Percentiles rank a stretch among this genome's conserved stretches.
phyloP scores from a whole-genome alignment of 164 flowering plant species.

The Dillenia suffruticosa region DNA sequence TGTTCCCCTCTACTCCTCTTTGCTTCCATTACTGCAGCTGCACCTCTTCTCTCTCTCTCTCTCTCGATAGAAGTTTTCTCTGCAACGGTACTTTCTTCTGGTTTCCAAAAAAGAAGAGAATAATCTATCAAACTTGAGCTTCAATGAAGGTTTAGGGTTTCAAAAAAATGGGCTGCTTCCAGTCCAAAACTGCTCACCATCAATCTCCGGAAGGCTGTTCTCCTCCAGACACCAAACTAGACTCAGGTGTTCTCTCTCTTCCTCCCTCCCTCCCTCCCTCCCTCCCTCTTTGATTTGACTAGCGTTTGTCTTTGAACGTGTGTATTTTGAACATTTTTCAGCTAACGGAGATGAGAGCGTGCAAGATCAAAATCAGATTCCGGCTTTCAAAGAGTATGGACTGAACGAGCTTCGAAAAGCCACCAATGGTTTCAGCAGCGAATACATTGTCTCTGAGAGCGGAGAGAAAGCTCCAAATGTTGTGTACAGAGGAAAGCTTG shows the following conservation, averaged over 20 bases:
- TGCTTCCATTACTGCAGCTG: not conserved
- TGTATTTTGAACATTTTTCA: conserved; percentile 1
- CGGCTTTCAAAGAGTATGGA: conserved; percentile 52
- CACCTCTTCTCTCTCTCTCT: not conserved
- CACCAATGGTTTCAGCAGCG: conserved; percentile 61
- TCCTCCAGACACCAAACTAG: conserved; percentile 37
- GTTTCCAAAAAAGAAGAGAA: too few relatives aligned
- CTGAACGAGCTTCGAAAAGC: conserved; percentile 56
- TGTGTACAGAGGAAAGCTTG: conserved; percentile 62
- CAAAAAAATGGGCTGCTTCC: conserved; percentile 65
- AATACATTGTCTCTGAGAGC: conserved; percentile 70
- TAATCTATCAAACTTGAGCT: not conserved
- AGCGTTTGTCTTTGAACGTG: not conserved
- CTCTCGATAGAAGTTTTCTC: not conserved
- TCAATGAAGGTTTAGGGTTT: conserved; percentile 13
- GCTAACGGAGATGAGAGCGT: conserved; percentile 38
- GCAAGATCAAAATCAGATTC: conserved; percentile 41
- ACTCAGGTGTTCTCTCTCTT: conserved; percentile 31
- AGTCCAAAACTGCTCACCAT: conserved; percentile 65
- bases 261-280: conserved; percentile 4
- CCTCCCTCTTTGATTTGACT: not conserved
- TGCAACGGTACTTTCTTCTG: too few relatives aligned
- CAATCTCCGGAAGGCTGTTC: conserved; percentile 61
- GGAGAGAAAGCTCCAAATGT: conserved; percentile 88
- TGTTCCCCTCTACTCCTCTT: not conserved